Percentiles rank a stretch among this genome's conserved stretches.
Evolutionary conservation across 148 eudicot species (phyloP).

Genomic region (Spergularia bocconei): DNA sequence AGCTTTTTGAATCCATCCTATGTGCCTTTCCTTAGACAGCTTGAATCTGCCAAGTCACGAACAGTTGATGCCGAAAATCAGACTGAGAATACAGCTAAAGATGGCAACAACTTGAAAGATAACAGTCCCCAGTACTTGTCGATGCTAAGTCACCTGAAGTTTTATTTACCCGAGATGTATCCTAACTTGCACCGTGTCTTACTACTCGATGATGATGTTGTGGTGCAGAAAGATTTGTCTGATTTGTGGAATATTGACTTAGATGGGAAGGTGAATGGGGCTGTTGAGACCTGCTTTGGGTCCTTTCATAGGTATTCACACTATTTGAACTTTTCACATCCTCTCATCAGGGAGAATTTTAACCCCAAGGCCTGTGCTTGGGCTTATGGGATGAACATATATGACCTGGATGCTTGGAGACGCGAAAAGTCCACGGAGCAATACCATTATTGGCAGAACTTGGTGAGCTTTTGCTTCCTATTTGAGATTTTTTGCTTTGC

Average conservation of each 20-base stretch:
- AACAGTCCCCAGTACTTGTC: constrained; percentile 62
- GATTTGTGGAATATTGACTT: constrained; percentile 79
- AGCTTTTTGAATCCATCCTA: constrained; percentile 68
- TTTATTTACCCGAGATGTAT: constrained; percentile 90
- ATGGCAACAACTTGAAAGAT: constrained; percentile 51
- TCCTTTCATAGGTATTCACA: constrained; percentile 81
- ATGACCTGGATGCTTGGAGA: constrained; percentile 92
- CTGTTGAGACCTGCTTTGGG: constrained; percentile 91
- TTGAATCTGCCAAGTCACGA: constrained; percentile 53
- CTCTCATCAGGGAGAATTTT: constrained; percentile 73
- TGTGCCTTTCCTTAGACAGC: constrained; percentile 77
- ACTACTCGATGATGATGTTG: constrained; percentile 93
- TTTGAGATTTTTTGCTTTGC: neutral
- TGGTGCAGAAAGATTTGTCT: constrained; percentile 93
- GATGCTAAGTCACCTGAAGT: constrained; percentile 83
- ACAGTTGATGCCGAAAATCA: constrained; percentile 56
- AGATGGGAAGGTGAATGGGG: constrained; percentile 85
- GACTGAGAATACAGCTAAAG: constrained; percentile 62
- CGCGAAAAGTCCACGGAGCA: constrained; percentile 77
- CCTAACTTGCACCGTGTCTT: constrained; percentile 73
- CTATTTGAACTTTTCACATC: constrained; percentile 84
- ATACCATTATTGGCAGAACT: constrained; percentile 83
- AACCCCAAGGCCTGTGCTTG: constrained; percentile 86
- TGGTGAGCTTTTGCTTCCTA: constrained; percentile 42
- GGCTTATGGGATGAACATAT: constrained; percentile 92